A percentile compares a stretch with the other conserved stretches of the same genome.
These are phyloP conservation scores for Linnemannia elongata DNA, from an alignment of 192 early-diverging fungal genomes.

Conservation along the genomic window DNA sequence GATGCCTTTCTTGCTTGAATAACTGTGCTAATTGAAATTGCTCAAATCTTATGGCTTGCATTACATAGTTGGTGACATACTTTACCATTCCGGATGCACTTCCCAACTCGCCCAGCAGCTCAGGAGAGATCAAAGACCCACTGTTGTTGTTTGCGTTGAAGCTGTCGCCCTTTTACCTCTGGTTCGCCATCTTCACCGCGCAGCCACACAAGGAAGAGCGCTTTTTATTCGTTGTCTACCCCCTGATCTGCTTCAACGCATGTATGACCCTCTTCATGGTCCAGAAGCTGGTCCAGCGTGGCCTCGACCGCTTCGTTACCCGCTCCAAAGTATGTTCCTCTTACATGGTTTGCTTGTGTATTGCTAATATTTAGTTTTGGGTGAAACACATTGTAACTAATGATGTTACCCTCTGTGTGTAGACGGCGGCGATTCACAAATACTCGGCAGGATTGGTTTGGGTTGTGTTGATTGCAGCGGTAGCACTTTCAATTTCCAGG, in stretches of 20 bases:
- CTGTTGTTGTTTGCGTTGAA: conserved; percentile 66
- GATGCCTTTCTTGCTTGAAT: background rate
- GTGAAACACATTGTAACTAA: conserved; percentile 10
- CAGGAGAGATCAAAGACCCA: conserved; percentile 44
- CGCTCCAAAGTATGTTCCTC: conserved; percentile 46
- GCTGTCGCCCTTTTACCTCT: conserved; percentile 79
- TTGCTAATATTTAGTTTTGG: no score
- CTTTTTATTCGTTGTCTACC: conserved; percentile 94
- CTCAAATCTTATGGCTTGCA: background rate
- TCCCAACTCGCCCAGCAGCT: conserved; percentile 35
- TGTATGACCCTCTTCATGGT: conserved; percentile 72
- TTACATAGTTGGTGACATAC: conserved; percentile 58
- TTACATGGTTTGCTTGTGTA: no score
- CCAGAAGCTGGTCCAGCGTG: conserved; percentile 58
- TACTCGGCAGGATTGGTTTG: conserved; percentile 50
- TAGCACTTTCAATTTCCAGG: conserved; percentile 75
- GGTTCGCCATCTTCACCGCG: conserved; percentile 81
- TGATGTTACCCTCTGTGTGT: background rate
- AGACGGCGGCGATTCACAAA: conserved; percentile 52
- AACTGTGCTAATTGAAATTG: background rate
- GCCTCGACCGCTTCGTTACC: conserved; percentile 50
- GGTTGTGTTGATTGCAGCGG: conserved; percentile 59
- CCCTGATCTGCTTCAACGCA: conserved; percentile 85
- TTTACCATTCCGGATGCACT: conserved; percentile 61
- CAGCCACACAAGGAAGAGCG: conserved; percentile 99